Conservation (phyloP, 139 green algal genomes). For the Coelastrella sp. region DNA sequence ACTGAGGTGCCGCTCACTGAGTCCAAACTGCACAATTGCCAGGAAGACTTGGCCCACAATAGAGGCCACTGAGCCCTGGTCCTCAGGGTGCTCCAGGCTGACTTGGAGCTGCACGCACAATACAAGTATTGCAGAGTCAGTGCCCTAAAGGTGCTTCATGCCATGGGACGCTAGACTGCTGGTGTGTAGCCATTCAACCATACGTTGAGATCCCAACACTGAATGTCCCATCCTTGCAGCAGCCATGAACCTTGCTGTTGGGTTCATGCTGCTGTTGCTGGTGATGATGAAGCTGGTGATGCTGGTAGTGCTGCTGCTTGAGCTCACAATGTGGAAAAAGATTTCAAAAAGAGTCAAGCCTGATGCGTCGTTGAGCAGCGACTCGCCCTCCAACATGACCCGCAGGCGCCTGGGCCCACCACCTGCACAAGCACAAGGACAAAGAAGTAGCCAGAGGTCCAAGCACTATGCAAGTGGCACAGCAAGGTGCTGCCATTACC, state of each 20-base stretch:
- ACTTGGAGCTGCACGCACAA: background rate
- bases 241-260: background rate
- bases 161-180: too few species aligned
- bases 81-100: conserved; percentile 11
- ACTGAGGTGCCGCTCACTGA: conserved; percentile 35
- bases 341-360: conserved; percentile 83
- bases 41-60: conserved; percentile 44
- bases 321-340: conserved; percentile 48
- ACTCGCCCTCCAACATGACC: conserved; percentile 89
- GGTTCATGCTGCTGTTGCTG: background rate
- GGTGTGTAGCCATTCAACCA: too few species aligned
- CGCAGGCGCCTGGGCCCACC: conserved; percentile 81
- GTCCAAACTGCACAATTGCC: conserved; percentile 42
- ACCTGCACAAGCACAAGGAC: conserved; percentile 47
- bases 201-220: too few species aligned
- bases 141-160: background rate
- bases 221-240: too few species aligned
- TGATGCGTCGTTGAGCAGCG: conserved; percentile 87
- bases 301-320: background rate
- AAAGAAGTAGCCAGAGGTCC: background rate
- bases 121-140: background rate
- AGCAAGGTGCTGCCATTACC: background rate
- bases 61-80: background rate
- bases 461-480: background rate
- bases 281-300: too few species aligned